phyloP scores from a whole-genome alignment of 2,329 filamentous ascomycete species.

The Sclerotinia trifoliorum region DNA sequence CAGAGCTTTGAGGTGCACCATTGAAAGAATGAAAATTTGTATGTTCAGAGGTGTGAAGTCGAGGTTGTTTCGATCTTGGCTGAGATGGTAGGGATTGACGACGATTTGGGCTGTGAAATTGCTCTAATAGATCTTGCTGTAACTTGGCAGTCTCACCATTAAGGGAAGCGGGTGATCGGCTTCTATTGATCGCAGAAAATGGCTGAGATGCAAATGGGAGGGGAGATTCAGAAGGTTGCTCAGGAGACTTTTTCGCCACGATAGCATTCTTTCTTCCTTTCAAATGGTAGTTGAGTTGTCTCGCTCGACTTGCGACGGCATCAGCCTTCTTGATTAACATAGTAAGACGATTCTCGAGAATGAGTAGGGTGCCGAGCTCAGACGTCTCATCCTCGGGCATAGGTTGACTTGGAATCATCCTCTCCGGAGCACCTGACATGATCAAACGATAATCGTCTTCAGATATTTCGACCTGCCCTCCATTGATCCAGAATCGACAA shows the following conservation, averaged over 20 bases:
- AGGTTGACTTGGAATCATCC: conserved; percentile 76
- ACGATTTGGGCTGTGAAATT: conserved; percentile 45
- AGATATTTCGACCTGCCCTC: conserved; percentile 77
- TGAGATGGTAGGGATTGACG: conserved; percentile 27
- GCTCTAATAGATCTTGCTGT: conserved; percentile 55
- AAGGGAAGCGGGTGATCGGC: conserved; percentile 39
- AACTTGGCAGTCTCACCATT: conserved; percentile 40
- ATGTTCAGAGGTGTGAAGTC: conserved; percentile 23
- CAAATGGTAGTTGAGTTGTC: conserved; percentile 78
- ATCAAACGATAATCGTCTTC: conserved; percentile 88
- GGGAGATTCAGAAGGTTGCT: conserved; percentile 31
- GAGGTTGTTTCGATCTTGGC: conserved; percentile 28
- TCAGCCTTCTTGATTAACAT: conserved; percentile 79
- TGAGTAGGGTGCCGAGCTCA: conserved; percentile 79
- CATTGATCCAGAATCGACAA: conserved; percentile 80
- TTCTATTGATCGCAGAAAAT: conserved; percentile 42
- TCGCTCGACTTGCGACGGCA: conserved; percentile 66
- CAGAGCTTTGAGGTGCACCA: conserved; percentile 22
- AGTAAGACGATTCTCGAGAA: conserved; percentile 74
- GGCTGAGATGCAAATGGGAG: conserved; percentile 32
- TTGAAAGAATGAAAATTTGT: conserved; percentile 26
- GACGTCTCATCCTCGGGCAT: conserved; percentile 84
- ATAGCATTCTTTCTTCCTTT: conserved; percentile 75
- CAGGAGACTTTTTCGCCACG: conserved; percentile 55
- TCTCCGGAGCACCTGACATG: conserved; percentile 76